These are phyloP conservation scores for Euryodendron excelsum DNA, from an alignment of 148 eudicot genomes.

Conservation along the genomic window DNA sequence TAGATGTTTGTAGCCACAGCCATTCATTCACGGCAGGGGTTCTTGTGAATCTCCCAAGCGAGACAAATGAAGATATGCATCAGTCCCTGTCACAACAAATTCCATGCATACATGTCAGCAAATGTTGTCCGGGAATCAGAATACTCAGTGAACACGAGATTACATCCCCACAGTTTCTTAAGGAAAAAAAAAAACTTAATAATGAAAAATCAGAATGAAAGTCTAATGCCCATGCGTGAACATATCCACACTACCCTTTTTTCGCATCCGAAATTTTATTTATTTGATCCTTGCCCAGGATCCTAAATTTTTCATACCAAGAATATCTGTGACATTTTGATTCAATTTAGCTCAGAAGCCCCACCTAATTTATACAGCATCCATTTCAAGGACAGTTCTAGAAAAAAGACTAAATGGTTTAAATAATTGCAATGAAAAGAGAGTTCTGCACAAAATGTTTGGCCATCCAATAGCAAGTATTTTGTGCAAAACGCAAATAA, in stretches of 20 bases:
- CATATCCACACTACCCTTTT: neutral
- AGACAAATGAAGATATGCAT: slow-evolving; percentile 92
- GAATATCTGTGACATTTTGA: neutral
- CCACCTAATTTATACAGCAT: neutral
- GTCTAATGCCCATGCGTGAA: neutral
- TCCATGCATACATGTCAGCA: neutral
- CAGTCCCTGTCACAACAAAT: slow-evolving; percentile 61
- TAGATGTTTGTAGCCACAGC: neutral
- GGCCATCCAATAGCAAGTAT: neutral
- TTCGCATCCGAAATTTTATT: neutral
- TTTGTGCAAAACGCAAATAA: neutral
- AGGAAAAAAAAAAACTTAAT: neutral
- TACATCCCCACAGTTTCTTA: neutral
- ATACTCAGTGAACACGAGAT: neutral
- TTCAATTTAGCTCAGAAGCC: neutral
- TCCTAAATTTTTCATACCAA: neutral
- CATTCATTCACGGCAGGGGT: slow-evolving; percentile 60
- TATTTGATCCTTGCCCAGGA: neutral
- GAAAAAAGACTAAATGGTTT: too few relatives aligned
- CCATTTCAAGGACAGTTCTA: too few relatives aligned
- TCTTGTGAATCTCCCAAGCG: slow-evolving; percentile 97
- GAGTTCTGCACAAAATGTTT: too few relatives aligned
- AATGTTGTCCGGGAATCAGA: neutral
- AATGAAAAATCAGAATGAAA: neutral
- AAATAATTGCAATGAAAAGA: too few relatives aligned